These are phyloP conservation scores for Alopecurus myosuroides DNA, from an alignment of 176 grass and related monocot genomes.

Conservation along the genomic window DNA sequence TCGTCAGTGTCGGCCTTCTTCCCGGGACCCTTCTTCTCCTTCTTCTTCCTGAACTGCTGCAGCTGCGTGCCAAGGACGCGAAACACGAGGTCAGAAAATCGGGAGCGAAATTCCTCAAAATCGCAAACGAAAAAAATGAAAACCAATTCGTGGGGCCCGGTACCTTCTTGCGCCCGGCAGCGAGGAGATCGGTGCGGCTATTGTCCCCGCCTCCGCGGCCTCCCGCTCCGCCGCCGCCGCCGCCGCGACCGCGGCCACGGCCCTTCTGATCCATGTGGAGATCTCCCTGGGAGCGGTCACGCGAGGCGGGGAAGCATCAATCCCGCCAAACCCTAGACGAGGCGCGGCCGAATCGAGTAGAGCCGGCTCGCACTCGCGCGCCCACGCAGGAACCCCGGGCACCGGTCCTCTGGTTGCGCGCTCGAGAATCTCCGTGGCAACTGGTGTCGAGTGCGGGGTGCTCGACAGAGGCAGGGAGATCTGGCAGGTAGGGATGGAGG, in stretches of 20 bases:
- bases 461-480: not conserved
- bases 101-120: not conserved
- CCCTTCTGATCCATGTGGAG: conserved; percentile 58
- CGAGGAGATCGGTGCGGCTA: conserved; percentile 75
- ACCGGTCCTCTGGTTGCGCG: not conserved
- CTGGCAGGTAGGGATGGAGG: not conserved
- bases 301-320: conserved; percentile 36
- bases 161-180: conserved; percentile 89
- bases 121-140: not conserved
- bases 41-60: conserved; percentile 98
- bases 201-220: conserved; percentile 22
- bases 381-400: not conserved
- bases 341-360: not conserved
- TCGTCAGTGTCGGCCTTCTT: conserved; percentile 41
- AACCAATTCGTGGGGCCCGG: not conserved
- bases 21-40: conserved; percentile 55
- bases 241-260: conserved; percentile 4
- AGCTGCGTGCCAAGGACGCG: conserved; percentile 36
- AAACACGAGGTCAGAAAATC: conserved; percentile 26
- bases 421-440: not conserved
- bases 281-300: conserved; percentile 34
- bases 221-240: not conserved
- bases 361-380: not conserved
- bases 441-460: not conserved
- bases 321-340: conserved; percentile 6